Evolutionary conservation across 129 eudicot species (phyloP).

Genomic region (Flaveria linearis): DNA sequence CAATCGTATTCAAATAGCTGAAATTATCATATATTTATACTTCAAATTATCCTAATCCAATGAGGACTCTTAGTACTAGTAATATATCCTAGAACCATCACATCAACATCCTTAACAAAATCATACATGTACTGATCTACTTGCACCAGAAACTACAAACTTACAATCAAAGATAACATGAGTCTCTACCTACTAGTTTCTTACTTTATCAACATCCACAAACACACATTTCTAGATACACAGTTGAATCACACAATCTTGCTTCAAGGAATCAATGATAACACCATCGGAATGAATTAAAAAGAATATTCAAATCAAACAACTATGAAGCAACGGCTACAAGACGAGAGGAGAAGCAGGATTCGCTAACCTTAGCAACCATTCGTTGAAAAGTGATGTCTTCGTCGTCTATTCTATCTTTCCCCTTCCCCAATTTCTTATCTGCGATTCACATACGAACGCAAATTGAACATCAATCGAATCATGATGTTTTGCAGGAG

Average conservation of each 20-base stretch:
- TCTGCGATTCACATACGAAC: slow-evolving; percentile 40
- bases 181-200: not conserved
- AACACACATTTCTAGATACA: not conserved
- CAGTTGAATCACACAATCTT: not conserved
- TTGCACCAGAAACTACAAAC: no score
- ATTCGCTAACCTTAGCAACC: slow-evolving; percentile 97
- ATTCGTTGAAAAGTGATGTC: slow-evolving; percentile 89
- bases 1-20: no score
- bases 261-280: not conserved
- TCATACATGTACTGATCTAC: not conserved
- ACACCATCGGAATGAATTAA: not conserved
- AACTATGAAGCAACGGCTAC: no score
- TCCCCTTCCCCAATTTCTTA: slow-evolving; percentile 86
- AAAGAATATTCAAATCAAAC: not conserved
- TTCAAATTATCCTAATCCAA: not conserved
- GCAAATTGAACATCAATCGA: no score
- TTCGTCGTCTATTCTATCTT: slow-evolving; percentile 85
- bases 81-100: not conserved
- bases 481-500: not conserved
- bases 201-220: no score
- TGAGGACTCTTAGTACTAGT: not conserved
- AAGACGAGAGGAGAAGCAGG: slow-evolving; percentile 35
- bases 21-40: not conserved
- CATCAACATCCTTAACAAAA: not conserved
- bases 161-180: not conserved